Conservation (phyloP, 306 rosid genomes). For the Dicorynia guianensis region DNA sequence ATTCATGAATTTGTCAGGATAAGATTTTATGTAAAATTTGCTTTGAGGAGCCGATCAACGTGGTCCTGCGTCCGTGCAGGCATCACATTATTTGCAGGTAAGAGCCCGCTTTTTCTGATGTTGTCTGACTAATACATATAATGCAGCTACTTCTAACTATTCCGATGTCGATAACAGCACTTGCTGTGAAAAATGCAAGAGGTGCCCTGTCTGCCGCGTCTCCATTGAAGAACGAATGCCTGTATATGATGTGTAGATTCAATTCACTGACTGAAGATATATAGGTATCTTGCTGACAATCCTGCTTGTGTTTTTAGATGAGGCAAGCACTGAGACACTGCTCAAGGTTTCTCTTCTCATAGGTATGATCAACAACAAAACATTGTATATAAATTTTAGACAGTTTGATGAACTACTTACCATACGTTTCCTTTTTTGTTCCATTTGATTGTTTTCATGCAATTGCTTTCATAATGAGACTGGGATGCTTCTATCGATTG, state of each 20-base stretch:
- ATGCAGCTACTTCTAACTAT: background rate
- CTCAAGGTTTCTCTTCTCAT: slow-evolving; percentile 35
- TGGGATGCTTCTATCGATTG: background rate
- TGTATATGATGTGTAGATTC: slow-evolving; percentile 64
- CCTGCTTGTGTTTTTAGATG: slow-evolving; percentile 61
- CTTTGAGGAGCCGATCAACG: slow-evolving; percentile 80
- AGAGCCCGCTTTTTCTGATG: background rate
- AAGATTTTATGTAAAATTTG: slow-evolving; percentile 89
- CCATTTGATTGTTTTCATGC: slow-evolving; percentile 23
- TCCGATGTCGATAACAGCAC: slow-evolving; percentile 57
- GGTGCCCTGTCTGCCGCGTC: slow-evolving; percentile 87
- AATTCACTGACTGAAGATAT: slow-evolving; percentile 34
- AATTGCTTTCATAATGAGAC: background rate
- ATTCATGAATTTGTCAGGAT: slow-evolving; percentile 62
- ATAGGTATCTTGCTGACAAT: slow-evolving; percentile 39
- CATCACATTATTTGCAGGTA: slow-evolving; percentile 92
- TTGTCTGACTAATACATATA: background rate
- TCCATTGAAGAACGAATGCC: slow-evolving; percentile 70
- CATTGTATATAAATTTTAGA: slow-evolving; percentile 42
- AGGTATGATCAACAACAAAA: slow-evolving; percentile 29
- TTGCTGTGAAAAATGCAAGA: slow-evolving; percentile 78
- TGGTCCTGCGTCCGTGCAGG: slow-evolving; percentile 88
- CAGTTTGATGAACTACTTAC: slow-evolving; percentile 27
- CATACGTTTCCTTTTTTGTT: background rate
- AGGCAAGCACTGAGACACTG: slow-evolving; percentile 51